Evolutionary conservation across 148 eudicot species (phyloP).

Genomic region (Selenicereus undatus): DNA sequence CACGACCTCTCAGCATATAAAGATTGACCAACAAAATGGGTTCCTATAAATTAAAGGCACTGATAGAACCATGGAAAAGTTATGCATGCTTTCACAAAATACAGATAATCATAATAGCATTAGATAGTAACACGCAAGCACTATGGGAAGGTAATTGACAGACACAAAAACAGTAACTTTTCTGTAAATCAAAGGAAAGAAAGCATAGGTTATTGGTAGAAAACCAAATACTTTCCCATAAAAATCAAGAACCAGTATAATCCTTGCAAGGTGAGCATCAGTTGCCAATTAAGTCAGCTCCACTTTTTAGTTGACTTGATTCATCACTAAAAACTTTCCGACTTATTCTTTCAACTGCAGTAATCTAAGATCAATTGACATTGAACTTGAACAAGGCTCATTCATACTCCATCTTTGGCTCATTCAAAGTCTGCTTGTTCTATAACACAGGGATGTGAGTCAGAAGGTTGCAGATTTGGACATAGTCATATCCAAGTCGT

Average conservation of each 20-base stretch:
- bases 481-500: background rate
- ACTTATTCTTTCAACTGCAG: background rate
- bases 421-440: background rate
- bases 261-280: no score
- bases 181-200: background rate
- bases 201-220: background rate
- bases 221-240: background rate
- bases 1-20: background rate
- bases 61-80: background rate
- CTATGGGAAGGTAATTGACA: background rate
- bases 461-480: background rate
- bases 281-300: background rate
- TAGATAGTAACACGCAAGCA: background rate
- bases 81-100: background rate
- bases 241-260: background rate
- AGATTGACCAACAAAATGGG: background rate
- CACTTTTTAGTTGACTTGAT: background rate
- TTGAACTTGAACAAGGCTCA: background rate
- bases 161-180: background rate
- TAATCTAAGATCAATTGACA: background rate
- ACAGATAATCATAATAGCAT: background rate
- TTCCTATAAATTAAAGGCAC: background rate
- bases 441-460: background rate
- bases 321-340: background rate
- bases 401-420: background rate